A percentile compares a stretch with the other conserved stretches of the same genome.
Evolutionary conservation across 2,329 filamentous ascomycete genomes (phyloP).

Genomic region (Claviceps pazoutovae): DNA sequence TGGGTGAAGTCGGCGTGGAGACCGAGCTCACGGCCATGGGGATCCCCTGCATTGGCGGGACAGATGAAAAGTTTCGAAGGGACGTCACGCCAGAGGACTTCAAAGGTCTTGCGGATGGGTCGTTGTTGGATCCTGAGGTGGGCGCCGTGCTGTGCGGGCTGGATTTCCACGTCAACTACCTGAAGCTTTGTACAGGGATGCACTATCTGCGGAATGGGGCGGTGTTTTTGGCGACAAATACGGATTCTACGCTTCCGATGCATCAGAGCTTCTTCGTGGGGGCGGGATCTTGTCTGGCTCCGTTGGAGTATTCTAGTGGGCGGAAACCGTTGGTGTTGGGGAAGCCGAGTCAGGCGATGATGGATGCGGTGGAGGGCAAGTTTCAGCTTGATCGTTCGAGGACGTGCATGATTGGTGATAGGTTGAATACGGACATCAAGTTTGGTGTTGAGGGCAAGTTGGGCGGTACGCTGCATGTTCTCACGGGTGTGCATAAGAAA

Average conservation of each 20-base stretch:
- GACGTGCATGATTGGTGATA: slow-evolving; percentile 92
- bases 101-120: slow-evolving; percentile 58
- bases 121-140: slow-evolving; percentile 71
- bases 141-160: slow-evolving; percentile 80
- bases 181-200: slow-evolving; percentile 73
- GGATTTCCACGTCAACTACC: slow-evolving; percentile 90
- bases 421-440: slow-evolving; percentile 87
- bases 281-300: slow-evolving; percentile 69
- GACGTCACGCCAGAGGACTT: slow-evolving; percentile 76
- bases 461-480: slow-evolving; percentile 78
- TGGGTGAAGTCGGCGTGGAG: slow-evolving; percentile 86
- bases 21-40: slow-evolving; percentile 71
- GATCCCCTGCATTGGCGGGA: slow-evolving; percentile 72
- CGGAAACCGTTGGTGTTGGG: slow-evolving; percentile 66
- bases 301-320: slow-evolving; percentile 58
- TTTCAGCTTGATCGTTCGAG: slow-evolving; percentile 73
- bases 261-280: slow-evolving; percentile 78
- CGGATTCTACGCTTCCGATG: slow-evolving; percentile 77
- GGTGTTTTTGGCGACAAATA: slow-evolving; percentile 83
- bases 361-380: slow-evolving; percentile 96
- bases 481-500: slow-evolving; percentile 81
- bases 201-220: slow-evolving; percentile 78
- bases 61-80: slow-evolving; percentile 62
- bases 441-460: slow-evolving; percentile 86
- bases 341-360: slow-evolving; percentile 97